Base-by-base conservation (phyloP, 2,329 filamentous ascomycete species). In the Hirsutella rhossiliensis region DNA sequence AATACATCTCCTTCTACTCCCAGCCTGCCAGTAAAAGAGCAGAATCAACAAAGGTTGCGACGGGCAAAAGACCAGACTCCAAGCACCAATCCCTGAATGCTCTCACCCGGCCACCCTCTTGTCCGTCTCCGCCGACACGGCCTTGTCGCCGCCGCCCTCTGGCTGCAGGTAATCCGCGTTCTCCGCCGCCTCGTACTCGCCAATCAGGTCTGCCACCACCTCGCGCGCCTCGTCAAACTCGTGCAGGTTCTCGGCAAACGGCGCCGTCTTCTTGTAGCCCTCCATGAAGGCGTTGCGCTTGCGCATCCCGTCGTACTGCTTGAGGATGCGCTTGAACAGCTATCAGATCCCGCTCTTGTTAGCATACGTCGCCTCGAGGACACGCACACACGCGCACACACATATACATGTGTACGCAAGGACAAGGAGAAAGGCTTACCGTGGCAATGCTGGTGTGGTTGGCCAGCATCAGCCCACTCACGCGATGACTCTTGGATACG, bases 391-490 rank as follows among this genome's bases (percentile, higher is more conserved):
- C 23, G 9, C 23, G 23, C n/a, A n/a, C 5, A 7, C 23, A 27
- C 23, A 27, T 23, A 23, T 7, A 7, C 23, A 27, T 9, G 9
- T 9, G 23, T 23, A 27, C 6, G 3, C 6, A 9, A 27, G 5
- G 23, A 27, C 6, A 9, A 27, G 23, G 23, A 23, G 23, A 31
- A 20, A 34, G 11, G n/a, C 32, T 38, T 69, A 82, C 79, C 20
- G 92, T 96, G 40, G 90, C 87, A 54, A 98, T 94, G 51, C 89
- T 94, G 0, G 92, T 98, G 62, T 98, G 92, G 60, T 98, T 98
- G 12, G 92, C 92, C 47, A 98, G 71, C 92, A 98, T 98, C 46
- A 98, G 75, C 2, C 92, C 92, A 51, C 87, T 95, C 43, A 98
- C 92, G 41, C 92, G 83, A 60, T 96, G 88, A 52, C 86, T 87